Conservation (phyloP, 2,329 filamentous ascomycete genomes). For the Alternaria atra region DNA sequence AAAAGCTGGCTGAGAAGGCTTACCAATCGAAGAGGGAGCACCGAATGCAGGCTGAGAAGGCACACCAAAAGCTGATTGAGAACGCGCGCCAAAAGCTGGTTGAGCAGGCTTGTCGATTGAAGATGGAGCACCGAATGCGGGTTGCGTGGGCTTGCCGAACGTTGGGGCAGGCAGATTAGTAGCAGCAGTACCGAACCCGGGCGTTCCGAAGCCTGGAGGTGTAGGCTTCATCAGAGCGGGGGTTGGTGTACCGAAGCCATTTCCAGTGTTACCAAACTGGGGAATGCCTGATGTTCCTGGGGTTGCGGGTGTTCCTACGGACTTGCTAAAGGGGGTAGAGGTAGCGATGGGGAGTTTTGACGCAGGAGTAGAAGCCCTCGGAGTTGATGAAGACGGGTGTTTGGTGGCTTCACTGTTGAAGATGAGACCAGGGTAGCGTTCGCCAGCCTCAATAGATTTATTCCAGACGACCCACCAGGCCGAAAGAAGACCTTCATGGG, state of each 20-base stretch:
- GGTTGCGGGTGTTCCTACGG: conserved; percentile 26
- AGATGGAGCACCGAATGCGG: conserved; percentile 31
- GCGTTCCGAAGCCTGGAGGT: conserved; percentile 36
- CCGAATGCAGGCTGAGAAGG: conserved; percentile 34
- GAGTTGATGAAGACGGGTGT: conserved; percentile 39
- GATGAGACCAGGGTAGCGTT: conserved; percentile 75
- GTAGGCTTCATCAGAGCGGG: conserved; percentile 21
- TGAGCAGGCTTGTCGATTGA: conserved; percentile 21
- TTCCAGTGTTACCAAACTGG: conserved; percentile 14
- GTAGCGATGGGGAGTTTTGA: conserved; percentile 19
- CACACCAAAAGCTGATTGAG: conserved; percentile 21
- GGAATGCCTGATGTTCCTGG: conserved; percentile 37
- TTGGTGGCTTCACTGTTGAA: conserved; percentile 47
- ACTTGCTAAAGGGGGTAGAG: conserved; percentile 21
- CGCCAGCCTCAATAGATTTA: conserved; percentile 79
- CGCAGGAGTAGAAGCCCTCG: conserved; percentile 18
- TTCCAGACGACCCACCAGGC: conserved; percentile 94
- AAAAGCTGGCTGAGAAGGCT: conserved; percentile 30
- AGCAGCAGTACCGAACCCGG: conserved; percentile 25
- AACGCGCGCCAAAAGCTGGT: conserved; percentile 33
- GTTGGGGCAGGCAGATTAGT: conserved; percentile 25
- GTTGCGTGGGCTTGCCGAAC: conserved; percentile 26
- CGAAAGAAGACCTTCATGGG: conserved; percentile 84
- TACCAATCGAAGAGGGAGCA: conserved; percentile 22
- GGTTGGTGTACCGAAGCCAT: conserved; percentile 15